Base-by-base conservation (phyloP, 2,329 filamentous ascomycete species). In the Cordyceps pruinosa region DNA sequence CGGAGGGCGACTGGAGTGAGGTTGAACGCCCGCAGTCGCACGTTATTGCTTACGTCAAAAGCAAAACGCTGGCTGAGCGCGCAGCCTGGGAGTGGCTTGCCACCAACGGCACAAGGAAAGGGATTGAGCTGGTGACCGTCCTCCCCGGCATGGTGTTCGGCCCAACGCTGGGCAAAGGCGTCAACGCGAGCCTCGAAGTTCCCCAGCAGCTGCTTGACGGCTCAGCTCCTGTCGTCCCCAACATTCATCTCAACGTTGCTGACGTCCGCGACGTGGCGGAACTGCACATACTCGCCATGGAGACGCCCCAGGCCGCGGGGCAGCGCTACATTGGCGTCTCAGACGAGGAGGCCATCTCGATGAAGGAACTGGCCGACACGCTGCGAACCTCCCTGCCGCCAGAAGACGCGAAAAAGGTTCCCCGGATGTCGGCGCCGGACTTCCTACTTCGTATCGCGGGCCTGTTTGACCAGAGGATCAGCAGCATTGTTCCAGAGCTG, bases 161-260 rank as follows among this genome's bases (percentile, higher is more conserved):
- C 17, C 61, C 61, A 10, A 47, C 61, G 9, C 56, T 62, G 2
- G 60, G 58, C 19, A 42, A 37, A 3, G 49, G 41, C 26, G 49
- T 34, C 28, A 47, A 51, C 35, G 56, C 58, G n/a, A 61, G 59
- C 62, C 35, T 58, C n/a, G 56, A 62, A 39, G 54, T 68, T 25
- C 59, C 69, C 21, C 63, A 67, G 7, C 58, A 65, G 21, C 54
- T 69, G 25, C 61, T 65, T 2, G 45, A 58, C 6, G 68, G 68
- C 9, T 57, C 63, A 21, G 54, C 63, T 34, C 61, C 62, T 9
- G 67, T 66, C 5, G 58, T 65, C 7, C 63, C 66, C 3, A 65
- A 66, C 47, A 23, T 69, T 17, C 60, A 50, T n/a, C 66, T 65
- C 21, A 56, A 59, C 30, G 34, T 59, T 10, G 59, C 62, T 13